These are phyloP conservation scores for Coniella vitis DNA, from an alignment of 2,329 filamentous ascomycete genomes.

Conservation along the genomic window DNA sequence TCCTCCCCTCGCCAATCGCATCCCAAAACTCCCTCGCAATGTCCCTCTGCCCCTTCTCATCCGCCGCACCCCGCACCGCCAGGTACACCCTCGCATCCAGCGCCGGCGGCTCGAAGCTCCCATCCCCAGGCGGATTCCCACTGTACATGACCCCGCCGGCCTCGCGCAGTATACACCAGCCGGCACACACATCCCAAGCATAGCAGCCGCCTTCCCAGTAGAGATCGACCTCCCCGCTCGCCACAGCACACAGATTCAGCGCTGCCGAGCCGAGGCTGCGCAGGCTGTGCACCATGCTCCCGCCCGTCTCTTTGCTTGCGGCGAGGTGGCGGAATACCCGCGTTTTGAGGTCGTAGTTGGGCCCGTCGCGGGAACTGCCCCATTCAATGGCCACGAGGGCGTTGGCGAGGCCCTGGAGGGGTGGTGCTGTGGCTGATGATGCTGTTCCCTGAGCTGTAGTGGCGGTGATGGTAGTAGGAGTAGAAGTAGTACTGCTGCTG, in stretches of 20 bases:
- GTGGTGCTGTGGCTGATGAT: no score
- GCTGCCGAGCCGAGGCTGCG: constrained; percentile 67
- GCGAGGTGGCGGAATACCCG: constrained; percentile 58
- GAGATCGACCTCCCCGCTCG: constrained; percentile 61
- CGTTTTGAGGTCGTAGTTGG: constrained; percentile 64
- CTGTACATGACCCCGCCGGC: constrained; percentile 67
- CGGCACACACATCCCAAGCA: constrained; percentile 81
- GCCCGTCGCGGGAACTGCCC: constrained; percentile 60
- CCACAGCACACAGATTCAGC: constrained; percentile 67
- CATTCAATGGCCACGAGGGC: constrained; percentile 67
- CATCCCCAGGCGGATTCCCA: constrained; percentile 62
- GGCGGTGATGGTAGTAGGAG: no score
- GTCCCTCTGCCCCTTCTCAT: constrained; percentile 52
- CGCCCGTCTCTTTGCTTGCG: constrained; percentile 52
- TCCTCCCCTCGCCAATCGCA: constrained; percentile 46
- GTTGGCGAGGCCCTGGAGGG: constrained; percentile 52
- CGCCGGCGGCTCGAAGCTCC: constrained; percentile 41
- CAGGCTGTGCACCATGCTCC: constrained; percentile 70
- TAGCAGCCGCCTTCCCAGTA: constrained; percentile 84
- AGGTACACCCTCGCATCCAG: constrained; percentile 56
- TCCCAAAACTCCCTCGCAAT: constrained; percentile 59
- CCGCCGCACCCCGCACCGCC: constrained; percentile 54
- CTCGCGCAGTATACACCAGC: constrained; percentile 69
- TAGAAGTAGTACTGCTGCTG: no score
- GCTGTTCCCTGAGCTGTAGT: no score